Base-by-base conservation (phyloP, 1,284 basidiomycete genomes). In the Trametes hirsuta region DNA sequence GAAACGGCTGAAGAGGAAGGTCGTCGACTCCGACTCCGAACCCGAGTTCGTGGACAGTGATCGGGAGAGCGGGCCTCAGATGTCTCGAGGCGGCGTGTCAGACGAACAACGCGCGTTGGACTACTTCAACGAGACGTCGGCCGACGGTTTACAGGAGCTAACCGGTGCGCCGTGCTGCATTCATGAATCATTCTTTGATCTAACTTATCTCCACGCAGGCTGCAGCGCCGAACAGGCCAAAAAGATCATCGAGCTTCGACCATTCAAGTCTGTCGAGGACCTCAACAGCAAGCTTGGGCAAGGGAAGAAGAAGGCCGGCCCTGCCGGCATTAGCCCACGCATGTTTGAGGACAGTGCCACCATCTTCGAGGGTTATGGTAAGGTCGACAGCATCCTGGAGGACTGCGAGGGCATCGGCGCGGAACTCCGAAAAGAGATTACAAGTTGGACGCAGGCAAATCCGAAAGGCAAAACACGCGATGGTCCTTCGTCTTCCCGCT, bases 271-370 rank as follows among this genome's bases (percentile, higher is more conserved):
- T 21, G 82, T 88, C n/a, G 88, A 91, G 39, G 93, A 97, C 63
- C 79, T 98, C 50, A 88, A 86, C 48, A 74, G 75, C 57, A 95
- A 93, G 73, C 83, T 97, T 11, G 85, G 85, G 53, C 93, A 95
- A 74, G 87, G 86, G 15, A 88, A 82, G 77, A 94, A 94, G 76
- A 95, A 95, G 69, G 84, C 86, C 3, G 86, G 87, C 1, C 85
- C 88, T 12, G 81, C 79, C 6, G 96, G 96, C 18, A 90, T 99
- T 66, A 95, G 94, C 59, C 84, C 91, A 59, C 88, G 91, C 59
- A 82, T 99, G 71, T 95, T 98, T 72, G 92, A 96, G 68, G 93
- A 97, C 65, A 96, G 93, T 72, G 86, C 87, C 54, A 85, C 89
- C 53, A 92, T 98, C 67, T 92, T 98, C 76, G 83, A 89, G 64